Evolutionary conservation across 1,139 yeast genomes (phyloP), one percentile per base, ranked within the genome.

Genomic region (Suhomyces anneliseae): DNA sequence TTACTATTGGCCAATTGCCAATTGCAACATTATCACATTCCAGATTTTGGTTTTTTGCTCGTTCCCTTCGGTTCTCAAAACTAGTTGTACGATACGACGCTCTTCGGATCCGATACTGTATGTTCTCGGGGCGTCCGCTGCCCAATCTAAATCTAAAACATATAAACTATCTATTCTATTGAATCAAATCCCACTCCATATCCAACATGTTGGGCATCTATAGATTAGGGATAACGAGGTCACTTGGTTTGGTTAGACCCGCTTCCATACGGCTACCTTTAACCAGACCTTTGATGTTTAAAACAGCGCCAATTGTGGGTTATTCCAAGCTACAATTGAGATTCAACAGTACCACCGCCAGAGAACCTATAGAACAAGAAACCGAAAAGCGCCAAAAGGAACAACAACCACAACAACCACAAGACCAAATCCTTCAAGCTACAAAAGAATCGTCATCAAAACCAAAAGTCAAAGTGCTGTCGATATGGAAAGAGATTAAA

Each of bases 401-500:
- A 19, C 24, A 19, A 6, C 24, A 19, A 19, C 24, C 2, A 19
- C 24, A 2, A 19, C 24, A 19, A 19, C 24, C 24, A 6, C 12
- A n/a, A 32, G 12, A 10, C 34, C 34, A 4, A 32, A 34, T 9
- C 15, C 10, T 19, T 6, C 24, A 19, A 19, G 24, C 4, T 19
- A 4, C 24, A 19, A 19, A 19, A 19, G 24, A 19, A 19, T 29
- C 32, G 32, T 11, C 32, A 29, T 29, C 32, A 19, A 19, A 19
- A 19, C 40, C 39, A 34, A 41, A 41, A 14, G 27, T 34, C n/a
- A 45, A 40, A 34, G 27, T 27, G 15, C 39, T 26, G 27, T 34
- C 44, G 15, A 24, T 39, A 12, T 36, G 36, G 34, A 40, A 47
- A 6, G 53, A 50, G 33, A 46, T 50, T 24, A 36, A 27, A 29